A percentile compares a stretch with the other conserved stretches of the same genome.
These are phyloP conservation scores for Fusarium haematococcum DNA, from an alignment of 2,329 filamentous ascomycete species.

Conservation along the genomic window DNA sequence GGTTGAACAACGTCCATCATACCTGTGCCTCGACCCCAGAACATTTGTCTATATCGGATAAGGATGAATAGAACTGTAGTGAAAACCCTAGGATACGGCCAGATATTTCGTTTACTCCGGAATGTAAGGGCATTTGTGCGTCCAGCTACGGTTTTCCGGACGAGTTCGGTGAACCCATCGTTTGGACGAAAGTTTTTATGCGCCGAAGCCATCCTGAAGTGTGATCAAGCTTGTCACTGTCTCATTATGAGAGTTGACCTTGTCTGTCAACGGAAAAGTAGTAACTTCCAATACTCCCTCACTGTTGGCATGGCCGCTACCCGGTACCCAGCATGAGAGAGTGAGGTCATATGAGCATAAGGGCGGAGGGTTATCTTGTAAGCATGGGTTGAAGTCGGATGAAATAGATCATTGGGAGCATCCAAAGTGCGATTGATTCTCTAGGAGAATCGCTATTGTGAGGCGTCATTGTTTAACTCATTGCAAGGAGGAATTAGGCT, in stretches of 20 bases:
- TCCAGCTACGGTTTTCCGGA: background rate
- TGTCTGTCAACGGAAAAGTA: background rate
- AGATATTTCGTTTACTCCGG: background rate
- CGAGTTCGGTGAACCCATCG: background rate
- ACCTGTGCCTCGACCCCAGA: background rate
- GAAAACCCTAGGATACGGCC: background rate
- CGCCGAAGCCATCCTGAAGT: background rate
- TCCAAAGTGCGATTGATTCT: accelerated
- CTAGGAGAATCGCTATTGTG: background rate
- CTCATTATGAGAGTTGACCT: background rate
- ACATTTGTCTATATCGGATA: background rate
- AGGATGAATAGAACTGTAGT: background rate
- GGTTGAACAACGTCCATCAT: background rate
- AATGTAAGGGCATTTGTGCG: background rate
- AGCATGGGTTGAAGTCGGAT: background rate
- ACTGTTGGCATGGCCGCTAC: background rate
- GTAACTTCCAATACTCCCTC: background rate
- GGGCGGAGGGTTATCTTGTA: too few relatives aligned
- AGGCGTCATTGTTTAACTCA: too few relatives aligned
- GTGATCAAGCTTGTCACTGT: background rate
- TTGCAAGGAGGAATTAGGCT: background rate
- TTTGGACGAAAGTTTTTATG: background rate
- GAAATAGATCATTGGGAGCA: too few relatives aligned
- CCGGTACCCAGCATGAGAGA: background rate
- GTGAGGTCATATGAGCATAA: too few relatives aligned